Evolutionary conservation across 2,329 filamentous ascomycete species (phyloP), one percentile per base, ranked within the genome.

Genomic region (Aspergillus quadricinctus): DNA sequence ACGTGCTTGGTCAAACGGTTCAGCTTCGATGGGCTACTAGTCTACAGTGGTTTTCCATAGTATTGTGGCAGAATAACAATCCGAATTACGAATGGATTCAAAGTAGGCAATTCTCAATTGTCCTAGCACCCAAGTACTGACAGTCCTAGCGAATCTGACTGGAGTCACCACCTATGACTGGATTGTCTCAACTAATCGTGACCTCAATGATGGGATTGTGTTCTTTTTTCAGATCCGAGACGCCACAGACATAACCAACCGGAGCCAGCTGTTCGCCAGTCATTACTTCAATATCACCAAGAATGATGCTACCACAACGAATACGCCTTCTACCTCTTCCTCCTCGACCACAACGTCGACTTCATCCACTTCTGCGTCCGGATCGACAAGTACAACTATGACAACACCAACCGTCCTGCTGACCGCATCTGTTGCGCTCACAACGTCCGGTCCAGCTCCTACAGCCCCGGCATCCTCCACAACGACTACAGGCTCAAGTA

Each of bases 41-140:
- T 21, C 49, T 55, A 8, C 25, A 45, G n/a, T 45, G 23, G 3
- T 27, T 55, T 17, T 48, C 53, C 2, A n/a, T 48, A 9, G 14
- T 55, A 28, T 21, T 55, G n/a, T 48, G 53, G 40, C 53, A 55
- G 14, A 46, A 40, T 9, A 27, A 55, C 11, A 51, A 55, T 14
- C 21, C 48, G n/a, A 2, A 51, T 27, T 48, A 37, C 10, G 40
- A 55, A 21, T 51, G 48, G 48, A 19, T 55, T 9, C 53, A 55
- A 35, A 51, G 48, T 51, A 55, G 3, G 53, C 25, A 17, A 1
- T 23, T 14, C 23, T 23, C 1, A 8, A 45, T 8, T 11, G 9
- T 45, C 27, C 25, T 6, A 29, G 54, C 49, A 3, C 52, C 52
- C 49, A 49, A 45, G 52, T 27, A 27, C n/a, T 43, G 9, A 50